These are phyloP conservation scores for Acanthochlamys bracteata DNA, from an alignment of 106 monocot species.

Conservation along the genomic window DNA sequence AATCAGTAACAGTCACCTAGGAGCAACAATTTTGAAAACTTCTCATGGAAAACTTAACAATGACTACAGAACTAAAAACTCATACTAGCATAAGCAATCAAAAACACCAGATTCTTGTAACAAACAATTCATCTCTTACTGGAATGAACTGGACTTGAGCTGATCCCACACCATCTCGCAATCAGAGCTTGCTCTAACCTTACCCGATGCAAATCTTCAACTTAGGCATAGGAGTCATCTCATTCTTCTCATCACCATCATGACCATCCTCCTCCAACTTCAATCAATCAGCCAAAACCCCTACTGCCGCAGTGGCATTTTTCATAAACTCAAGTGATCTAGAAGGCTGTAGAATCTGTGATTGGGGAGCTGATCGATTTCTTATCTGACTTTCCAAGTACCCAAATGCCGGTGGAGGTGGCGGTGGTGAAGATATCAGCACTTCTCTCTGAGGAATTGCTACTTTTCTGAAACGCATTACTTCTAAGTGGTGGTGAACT, in stretches of 20 bases:
- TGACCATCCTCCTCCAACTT: slow-evolving; percentile 7
- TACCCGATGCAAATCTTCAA: slow-evolving; percentile 95
- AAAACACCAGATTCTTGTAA: neutral
- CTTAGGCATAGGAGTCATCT: slow-evolving; percentile 41
- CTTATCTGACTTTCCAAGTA: slow-evolving; percentile 33
- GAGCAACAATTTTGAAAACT: slow-evolving; percentile 1
- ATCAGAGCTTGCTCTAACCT: slow-evolving; percentile 86
- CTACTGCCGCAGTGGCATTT: neutral
- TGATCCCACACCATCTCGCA: slow-evolving; percentile 93
- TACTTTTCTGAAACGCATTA: neutral
- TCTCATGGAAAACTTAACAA: neutral
- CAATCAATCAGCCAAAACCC: slow-evolving; percentile 1
- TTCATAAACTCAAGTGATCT: slow-evolving; percentile 8
- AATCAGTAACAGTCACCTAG: too few species aligned
- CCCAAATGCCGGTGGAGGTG: slow-evolving; percentile 32
- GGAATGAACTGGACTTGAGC: slow-evolving; percentile 86
- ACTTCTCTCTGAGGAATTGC: slow-evolving; percentile 7
- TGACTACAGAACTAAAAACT: neutral
- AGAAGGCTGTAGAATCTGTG: slow-evolving; percentile 12
- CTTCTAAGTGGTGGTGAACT: neutral
- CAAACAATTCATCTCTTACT: slow-evolving; percentile 34
- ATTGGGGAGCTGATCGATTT: slow-evolving; percentile 1
- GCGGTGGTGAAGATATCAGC: slow-evolving; percentile 7
- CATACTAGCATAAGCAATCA: too few species aligned
- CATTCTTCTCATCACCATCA: slow-evolving; percentile 18